These are phyloP conservation scores for Aspergillus sp. DNA, from an alignment of 2,329 filamentous ascomycete species.

Conservation along the genomic window DNA sequence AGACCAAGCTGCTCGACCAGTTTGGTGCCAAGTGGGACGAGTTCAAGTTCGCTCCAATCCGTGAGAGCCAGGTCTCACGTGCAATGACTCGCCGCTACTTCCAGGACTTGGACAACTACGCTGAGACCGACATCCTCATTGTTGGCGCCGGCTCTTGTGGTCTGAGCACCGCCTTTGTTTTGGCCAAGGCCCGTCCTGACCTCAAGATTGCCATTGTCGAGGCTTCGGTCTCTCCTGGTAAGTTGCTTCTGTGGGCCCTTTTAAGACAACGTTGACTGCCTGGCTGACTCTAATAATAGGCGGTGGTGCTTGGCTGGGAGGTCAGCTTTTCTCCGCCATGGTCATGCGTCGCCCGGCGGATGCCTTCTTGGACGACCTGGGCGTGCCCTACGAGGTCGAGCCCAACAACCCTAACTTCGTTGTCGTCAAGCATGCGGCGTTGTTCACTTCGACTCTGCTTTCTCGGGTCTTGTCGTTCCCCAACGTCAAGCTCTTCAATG, in stretches of 20 bases:
- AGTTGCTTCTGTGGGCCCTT: constrained; percentile 10
- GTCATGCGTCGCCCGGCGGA: constrained; percentile 90
- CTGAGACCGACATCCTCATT: constrained; percentile 90
- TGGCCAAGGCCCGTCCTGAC: constrained; percentile 76
- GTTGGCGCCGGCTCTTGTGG: constrained; percentile 85
- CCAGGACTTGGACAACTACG: constrained; percentile 75
- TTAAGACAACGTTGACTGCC: too few relatives aligned
- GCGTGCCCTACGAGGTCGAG: constrained; percentile 80
- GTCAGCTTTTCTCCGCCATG: constrained; percentile 92
- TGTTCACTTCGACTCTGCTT: constrained; percentile 83
- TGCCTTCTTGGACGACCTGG: constrained; percentile 70
- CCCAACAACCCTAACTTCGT: constrained; percentile 79
- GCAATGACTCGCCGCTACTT: constrained; percentile 95
- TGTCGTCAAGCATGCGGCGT: constrained; percentile 85
- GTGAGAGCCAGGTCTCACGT: constrained; percentile 83
- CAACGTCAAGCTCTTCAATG: constrained; percentile 95
- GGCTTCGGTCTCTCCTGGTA: constrained; percentile 69
- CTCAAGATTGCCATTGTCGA: constrained; percentile 88
- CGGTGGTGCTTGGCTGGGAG: constrained; percentile 85
- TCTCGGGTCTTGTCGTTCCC: constrained; percentile 74
- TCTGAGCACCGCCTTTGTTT: constrained; percentile 72
- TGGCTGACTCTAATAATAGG: constrained; percentile 35
- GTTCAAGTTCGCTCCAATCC: constrained; percentile 78
- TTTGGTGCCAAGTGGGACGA: constrained; percentile 70
- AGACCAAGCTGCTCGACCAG: constrained; percentile 51